Evolutionary conservation across 2,329 filamentous ascomycete species (phyloP).

Genomic region (Trichoderma oligosporum): DNA sequence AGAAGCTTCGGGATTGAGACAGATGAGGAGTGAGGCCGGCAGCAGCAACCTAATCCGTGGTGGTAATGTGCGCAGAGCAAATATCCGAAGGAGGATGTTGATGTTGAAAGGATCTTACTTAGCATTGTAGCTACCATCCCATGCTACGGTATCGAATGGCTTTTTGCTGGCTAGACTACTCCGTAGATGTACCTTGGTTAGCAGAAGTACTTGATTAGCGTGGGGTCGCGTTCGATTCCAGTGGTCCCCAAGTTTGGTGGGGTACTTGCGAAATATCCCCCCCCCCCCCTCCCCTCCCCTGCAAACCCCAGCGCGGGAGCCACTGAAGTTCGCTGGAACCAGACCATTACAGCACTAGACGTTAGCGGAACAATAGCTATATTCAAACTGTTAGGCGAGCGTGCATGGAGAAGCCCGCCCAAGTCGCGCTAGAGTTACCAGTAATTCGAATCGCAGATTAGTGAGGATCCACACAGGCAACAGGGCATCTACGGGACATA

Average conservation of each 20-base stretch:
- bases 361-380: no score
- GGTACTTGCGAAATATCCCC: neutral
- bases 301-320: slow-evolving; percentile 15
- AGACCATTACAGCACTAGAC: neutral
- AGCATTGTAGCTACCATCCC: no score
- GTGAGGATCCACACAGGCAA: neutral
- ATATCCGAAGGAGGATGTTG: slow-evolving; percentile 6
- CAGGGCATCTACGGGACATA: neutral
- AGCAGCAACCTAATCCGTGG: neutral
- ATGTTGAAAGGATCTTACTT: neutral
- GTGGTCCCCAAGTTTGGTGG: slow-evolving; percentile 6
- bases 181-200: neutral
- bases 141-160: no score
- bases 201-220: neutral
- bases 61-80: neutral
- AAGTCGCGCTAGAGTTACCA: no score
- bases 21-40: neutral
- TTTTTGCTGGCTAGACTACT: neutral
- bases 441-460: no score
- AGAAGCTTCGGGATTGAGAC: neutral
- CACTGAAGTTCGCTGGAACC: slow-evolving; percentile 9
- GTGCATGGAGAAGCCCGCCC: no score
- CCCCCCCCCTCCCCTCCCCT: no score
- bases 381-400: neutral
- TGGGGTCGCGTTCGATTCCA: slow-evolving; percentile 3